Percentiles rank a stretch among this genome's conserved stretches.
Evolutionary conservation across 2,329 filamentous ascomycete species (phyloP).

Genomic region (Epichloe festucae): DNA sequence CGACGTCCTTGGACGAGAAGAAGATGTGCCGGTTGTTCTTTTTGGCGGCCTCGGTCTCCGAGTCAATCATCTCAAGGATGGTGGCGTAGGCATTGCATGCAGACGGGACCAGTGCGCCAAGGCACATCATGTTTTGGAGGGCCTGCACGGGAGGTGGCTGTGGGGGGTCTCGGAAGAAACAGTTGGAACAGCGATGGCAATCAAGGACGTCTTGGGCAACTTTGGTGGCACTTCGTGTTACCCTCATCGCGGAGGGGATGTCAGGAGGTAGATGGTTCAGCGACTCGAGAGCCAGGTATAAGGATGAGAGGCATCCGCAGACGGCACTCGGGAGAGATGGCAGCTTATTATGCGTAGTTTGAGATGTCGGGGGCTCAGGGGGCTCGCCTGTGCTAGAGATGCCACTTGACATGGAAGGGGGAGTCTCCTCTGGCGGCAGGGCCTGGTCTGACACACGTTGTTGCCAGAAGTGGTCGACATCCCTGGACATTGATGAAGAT

Average conservation of each 20-base stretch:
- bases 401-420: slow-evolving; percentile 14
- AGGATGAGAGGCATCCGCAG: slow-evolving; percentile 35
- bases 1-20: slow-evolving; percentile 33
- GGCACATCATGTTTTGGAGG: slow-evolving; percentile 46
- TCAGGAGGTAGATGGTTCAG: slow-evolving; percentile 33
- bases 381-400: slow-evolving; percentile 8
- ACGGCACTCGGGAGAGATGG: slow-evolving; percentile 16
- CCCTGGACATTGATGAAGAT: slow-evolving; percentile 16
- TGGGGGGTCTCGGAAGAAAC: slow-evolving; percentile 20
- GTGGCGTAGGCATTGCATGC: slow-evolving; percentile 43
- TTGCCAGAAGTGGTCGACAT: slow-evolving; percentile 16
- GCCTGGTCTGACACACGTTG: slow-evolving; percentile 14
- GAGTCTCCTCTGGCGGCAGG: slow-evolving; percentile 6
- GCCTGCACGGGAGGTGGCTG: slow-evolving; percentile 30
- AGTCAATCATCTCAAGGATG: slow-evolving; percentile 42
- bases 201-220: slow-evolving; percentile 37
- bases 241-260: slow-evolving; percentile 32
- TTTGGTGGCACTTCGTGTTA: slow-evolving; percentile 34
- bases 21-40: slow-evolving; percentile 26
- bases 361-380: slow-evolving; percentile 4
- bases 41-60: slow-evolving; percentile 32
- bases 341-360: slow-evolving; percentile 1
- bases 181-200: slow-evolving; percentile 36
- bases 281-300: slow-evolving; percentile 38
- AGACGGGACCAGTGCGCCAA: slow-evolving; percentile 43